Evolutionary conservation across 495 filamentous ascomycete species (phyloP), one percentile per base, ranked within the genome.

Genomic region (Pyrenopolyporus hunteri): DNA sequence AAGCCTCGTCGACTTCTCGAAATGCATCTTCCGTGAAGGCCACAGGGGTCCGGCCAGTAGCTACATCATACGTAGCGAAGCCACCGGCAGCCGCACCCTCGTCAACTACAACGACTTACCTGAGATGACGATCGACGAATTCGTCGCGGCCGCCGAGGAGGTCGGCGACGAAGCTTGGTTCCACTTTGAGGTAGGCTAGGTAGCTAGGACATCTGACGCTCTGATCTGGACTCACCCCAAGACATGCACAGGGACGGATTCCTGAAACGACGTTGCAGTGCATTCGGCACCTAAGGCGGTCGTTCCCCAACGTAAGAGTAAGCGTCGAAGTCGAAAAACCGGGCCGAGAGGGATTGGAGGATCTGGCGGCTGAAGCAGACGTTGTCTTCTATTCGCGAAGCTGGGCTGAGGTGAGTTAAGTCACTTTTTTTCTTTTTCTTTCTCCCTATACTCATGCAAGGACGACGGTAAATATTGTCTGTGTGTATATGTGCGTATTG

Each of bases 311-410:
- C 3, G 71, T 76, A 48, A 77, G 59, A 37, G 73, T 90, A 58
- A 91, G 88, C 57, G 82, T 91, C 40, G 88, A 91, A 68, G 71
- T 86, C 6, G 88, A 90, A 69, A 90, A 89, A 69, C 87, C 87
- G 6, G 76, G 76, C 40, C 77, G 88, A 37, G 68, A 73, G 25
- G 87, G 87, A 13, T 73, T 91, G 46, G 75, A 80, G 49, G 77
- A 82, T 31, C 76, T 90, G 50, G 87, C 87, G 26, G 76, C 77
- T 47, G 78, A 81, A 63, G 86, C 86, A 35, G 83, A 90, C 66
- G 79, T 87, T 10, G 82, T 90, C 13, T 89, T 90, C 70, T 90
- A 87, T 71, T 88, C 87, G 4, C 83, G 80, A 59, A 80, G 75
- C 54, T 90, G 88, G 87, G 87, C 88, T 56, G 80, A 83, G 70